These are phyloP conservation scores for Starmerella tilneyi DNA, from an alignment of 805 yeast species.

Conservation along the genomic window DNA sequence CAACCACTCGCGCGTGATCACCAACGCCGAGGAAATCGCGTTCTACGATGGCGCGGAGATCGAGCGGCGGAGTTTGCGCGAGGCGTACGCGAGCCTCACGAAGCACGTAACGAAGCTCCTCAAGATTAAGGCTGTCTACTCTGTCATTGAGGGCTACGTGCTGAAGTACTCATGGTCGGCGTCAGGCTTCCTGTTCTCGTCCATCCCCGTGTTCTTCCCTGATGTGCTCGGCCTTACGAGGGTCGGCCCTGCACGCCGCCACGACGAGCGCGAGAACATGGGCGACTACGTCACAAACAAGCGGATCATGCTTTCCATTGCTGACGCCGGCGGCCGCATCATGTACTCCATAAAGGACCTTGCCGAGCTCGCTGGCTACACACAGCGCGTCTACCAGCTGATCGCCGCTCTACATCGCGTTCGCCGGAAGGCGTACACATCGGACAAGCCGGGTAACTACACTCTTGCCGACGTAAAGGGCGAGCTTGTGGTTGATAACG, in stretches of 20 bases:
- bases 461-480: constrained; percentile 53
- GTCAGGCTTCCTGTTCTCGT: constrained; percentile 82
- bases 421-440: constrained; percentile 43
- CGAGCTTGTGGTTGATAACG: constrained; percentile 54
- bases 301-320: constrained; percentile 76
- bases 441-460: constrained; percentile 19
- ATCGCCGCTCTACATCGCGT: constrained; percentile 72
- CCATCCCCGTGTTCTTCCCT: constrained; percentile 73
- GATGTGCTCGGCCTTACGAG: constrained; percentile 27
- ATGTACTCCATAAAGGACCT: constrained; percentile 92
- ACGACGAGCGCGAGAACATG: constrained; percentile 47
- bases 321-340: constrained; percentile 89
- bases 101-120: constrained; percentile 46
- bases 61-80: constrained; percentile 57
- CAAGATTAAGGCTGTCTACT: constrained; percentile 53
- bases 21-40: constrained; percentile 87
- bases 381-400: constrained; percentile 71
- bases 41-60: constrained; percentile 80
- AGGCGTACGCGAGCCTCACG: constrained; percentile 48
- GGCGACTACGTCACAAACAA: constrained; percentile 83
- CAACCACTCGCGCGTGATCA: constrained; percentile 72
- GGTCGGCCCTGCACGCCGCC: no score
- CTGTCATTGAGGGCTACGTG: constrained; percentile 71
- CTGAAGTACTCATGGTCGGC: constrained; percentile 92
- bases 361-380: constrained; percentile 81